Evolutionary conservation across 306 rosid genomes (phyloP).

Genomic region (Quercus mongolica): DNA sequence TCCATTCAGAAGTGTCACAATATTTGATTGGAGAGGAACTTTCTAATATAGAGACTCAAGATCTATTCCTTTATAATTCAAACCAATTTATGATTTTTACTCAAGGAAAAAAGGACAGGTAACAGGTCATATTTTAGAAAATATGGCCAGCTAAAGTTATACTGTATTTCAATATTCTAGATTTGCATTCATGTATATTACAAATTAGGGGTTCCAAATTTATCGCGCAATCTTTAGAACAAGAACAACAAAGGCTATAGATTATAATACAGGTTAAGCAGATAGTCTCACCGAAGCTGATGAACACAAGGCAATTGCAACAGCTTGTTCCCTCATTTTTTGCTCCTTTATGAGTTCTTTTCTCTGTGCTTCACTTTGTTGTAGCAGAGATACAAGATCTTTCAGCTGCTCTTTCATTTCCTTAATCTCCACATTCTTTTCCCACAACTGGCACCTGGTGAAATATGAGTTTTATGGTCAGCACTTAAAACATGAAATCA

Average conservation of each 20-base stretch:
- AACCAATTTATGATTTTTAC: not conserved
- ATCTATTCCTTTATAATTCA: not conserved
- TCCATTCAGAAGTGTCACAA: conserved; percentile 17
- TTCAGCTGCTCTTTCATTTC: conserved; percentile 71
- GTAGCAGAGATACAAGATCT: conserved; percentile 51
- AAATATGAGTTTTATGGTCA: conserved; percentile 23
- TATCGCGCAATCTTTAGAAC: conserved; percentile 8
- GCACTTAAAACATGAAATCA: conserved; percentile 20
- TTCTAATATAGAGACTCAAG: not conserved
- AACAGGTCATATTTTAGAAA: not conserved
- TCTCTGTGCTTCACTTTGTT: conserved; percentile 61
- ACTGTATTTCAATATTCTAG: not conserved
- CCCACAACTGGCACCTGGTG: conserved; percentile 70
- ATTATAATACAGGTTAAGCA: not conserved
- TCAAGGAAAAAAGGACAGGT: not conserved
- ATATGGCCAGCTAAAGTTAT: not conserved
- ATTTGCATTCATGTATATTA: conserved; percentile 10
- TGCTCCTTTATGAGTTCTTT: conserved; percentile 60
- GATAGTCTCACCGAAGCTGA: conserved; percentile 48
- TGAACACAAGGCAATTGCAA: conserved; percentile 40
- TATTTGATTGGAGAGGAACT: not conserved
- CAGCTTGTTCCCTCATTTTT: conserved; percentile 49
- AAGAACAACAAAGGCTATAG: conserved; percentile 10
- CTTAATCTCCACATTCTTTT: conserved; percentile 62
- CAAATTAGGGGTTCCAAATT: conserved; percentile 8